phyloP scores from a whole-genome alignment of 805 yeast genomes.

The Metschnikowia kunwiensis region DNA sequence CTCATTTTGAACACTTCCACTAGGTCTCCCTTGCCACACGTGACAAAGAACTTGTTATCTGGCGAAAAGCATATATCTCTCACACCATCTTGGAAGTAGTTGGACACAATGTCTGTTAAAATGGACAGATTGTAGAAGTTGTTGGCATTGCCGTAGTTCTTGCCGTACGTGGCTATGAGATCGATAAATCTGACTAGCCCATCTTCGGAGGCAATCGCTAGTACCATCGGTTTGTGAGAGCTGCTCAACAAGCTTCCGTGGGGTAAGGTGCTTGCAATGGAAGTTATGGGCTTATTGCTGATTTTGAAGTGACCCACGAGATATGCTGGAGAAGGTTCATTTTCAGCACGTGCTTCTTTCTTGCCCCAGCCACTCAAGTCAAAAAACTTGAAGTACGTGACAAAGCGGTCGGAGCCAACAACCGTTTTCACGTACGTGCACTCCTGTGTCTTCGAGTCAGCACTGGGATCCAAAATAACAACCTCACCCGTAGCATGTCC shows the following conservation, averaged over 20 bases:
- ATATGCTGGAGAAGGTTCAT: constrained; percentile 9
- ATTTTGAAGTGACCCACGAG: constrained; percentile 58
- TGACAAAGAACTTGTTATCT: constrained; percentile 45
- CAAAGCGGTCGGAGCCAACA: constrained; percentile 27
- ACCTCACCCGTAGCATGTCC: constrained; percentile 19
- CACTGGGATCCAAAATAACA: constrained; percentile 16
- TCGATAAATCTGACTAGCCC: constrained; percentile 62
- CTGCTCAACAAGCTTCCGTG: constrained; percentile 16
- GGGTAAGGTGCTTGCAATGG: constrained; percentile 34
- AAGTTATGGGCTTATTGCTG: constrained; percentile 57
- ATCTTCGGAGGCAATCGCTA: constrained; percentile 60
- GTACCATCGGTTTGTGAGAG: constrained; percentile 37
- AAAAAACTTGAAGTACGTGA: constrained; percentile 36
- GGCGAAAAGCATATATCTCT: constrained; percentile 46
- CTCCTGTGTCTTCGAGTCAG: constrained; percentile 6
- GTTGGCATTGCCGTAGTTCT: constrained; percentile 25
- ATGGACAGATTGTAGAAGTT: constrained; percentile 23
- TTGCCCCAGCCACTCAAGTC: constrained; percentile 32
- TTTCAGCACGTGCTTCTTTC: not conserved
- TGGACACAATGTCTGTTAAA: constrained; percentile 53
- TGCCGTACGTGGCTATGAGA: constrained; percentile 32
- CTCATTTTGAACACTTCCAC: constrained; percentile 40
- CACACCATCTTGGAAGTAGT: constrained; percentile 64
- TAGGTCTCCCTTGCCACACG: constrained; percentile 55
- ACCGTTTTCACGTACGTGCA: constrained; percentile 16